These are phyloP conservation scores for Lipomyces kockii DNA, from an alignment of 805 yeast species.

Conservation along the genomic window DNA sequence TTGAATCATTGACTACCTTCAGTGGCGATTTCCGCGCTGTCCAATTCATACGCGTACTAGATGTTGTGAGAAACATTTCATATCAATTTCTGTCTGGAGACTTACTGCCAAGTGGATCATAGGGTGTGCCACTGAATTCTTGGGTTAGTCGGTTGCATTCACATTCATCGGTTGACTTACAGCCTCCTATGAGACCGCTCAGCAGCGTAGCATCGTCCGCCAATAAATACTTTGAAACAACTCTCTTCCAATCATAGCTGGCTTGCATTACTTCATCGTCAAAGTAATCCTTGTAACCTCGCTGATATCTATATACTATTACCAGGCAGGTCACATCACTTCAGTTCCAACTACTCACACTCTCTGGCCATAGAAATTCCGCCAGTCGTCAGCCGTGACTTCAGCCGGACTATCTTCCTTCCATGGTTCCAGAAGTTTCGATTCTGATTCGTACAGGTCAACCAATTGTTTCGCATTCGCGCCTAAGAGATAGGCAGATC, in stretches of 20 bases:
- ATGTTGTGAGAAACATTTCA: neutral
- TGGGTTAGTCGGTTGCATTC: neutral
- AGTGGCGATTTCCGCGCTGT: slow-evolving; percentile 45
- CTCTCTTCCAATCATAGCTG: slow-evolving; percentile 44
- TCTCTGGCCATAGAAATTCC: slow-evolving; percentile 42
- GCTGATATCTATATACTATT: slow-evolving; percentile 38
- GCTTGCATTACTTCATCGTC: slow-evolving; percentile 46
- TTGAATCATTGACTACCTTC: slow-evolving; percentile 40
- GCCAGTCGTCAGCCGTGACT: slow-evolving; percentile 46
- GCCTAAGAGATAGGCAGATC: slow-evolving; percentile 47
- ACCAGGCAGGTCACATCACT: neutral
- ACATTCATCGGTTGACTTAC: slow-evolving; percentile 22
- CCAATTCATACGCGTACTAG: slow-evolving; percentile 45
- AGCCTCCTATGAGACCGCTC: slow-evolving; percentile 31
- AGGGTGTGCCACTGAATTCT: slow-evolving; percentile 41
- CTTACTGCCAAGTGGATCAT: slow-evolving; percentile 44
- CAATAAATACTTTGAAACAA: slow-evolving; percentile 40
- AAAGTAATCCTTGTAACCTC: slow-evolving; percentile 48
- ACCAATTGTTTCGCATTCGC: slow-evolving; percentile 43
- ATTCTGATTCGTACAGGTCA: slow-evolving; percentile 42
- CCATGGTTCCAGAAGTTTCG: slow-evolving; percentile 42
- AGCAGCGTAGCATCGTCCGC: slow-evolving; percentile 33
- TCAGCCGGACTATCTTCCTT: slow-evolving; percentile 49
- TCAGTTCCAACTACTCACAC: slow-evolving; percentile 25
- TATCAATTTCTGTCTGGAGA: neutral